Evolutionary conservation across 1,139 yeast species (phyloP), one percentile per base, ranked within the genome.

Genomic region (Geotrichum macrosporum): DNA sequence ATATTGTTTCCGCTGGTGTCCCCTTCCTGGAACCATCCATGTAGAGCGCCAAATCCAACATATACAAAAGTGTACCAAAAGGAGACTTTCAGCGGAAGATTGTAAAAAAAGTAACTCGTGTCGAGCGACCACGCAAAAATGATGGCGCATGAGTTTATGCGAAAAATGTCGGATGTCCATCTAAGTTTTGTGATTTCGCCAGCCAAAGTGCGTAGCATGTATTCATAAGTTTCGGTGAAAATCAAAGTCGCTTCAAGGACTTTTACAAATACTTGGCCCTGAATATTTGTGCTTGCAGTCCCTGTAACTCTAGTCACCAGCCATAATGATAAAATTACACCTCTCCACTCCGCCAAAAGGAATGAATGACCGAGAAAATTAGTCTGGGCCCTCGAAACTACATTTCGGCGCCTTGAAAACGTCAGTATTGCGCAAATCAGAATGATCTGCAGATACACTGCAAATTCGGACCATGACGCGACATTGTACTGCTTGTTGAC

Each of bases 51-150:
- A 15, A 18, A 39, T 4, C 42, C 42, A 8, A 18, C 29, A 18
- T 6, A 39, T 21, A 44, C 41, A 27, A 35, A 32, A 8, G 39
- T 24, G 16, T 33, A 38, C 48, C 48, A 44, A 31, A 44, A 38
- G 16, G 39, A 24, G 19, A 44, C 19, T 18, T 39, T 32, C 19
- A 27, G 20, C 5, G 48, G 44, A 3, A 44, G 5, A 8, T 5
- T 19, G 38, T 46, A 46, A 27, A 40, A 46, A 15, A 15, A 32
- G 33, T 41, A 46, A 29, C 38, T 29, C 36, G 44, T 36, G 13
- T 46, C 46, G 10, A 46, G 34, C 4, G 34, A 20, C 43, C 45
- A 37, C 4, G 46, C 38, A 10, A 46, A n/a, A 4, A 37, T 12
- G 3, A 42, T 27, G 3, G 49, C 9, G 12, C 31, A 27, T 5